Percentiles rank a stretch among this genome's conserved stretches.
Conservation (phyloP, 441 rosid species). For the Kokia cookei region DNA sequence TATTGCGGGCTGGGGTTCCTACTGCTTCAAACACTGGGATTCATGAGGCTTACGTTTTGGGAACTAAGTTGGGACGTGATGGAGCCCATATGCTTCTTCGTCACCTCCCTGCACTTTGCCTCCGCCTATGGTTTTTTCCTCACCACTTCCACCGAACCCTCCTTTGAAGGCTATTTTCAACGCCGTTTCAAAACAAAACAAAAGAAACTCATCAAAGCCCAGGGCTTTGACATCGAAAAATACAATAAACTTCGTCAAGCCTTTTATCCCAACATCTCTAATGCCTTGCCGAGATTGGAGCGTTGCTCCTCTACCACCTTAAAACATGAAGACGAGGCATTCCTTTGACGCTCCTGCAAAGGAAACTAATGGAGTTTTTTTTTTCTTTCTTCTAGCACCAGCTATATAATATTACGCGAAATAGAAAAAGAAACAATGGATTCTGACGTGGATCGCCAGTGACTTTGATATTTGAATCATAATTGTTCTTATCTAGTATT, state of each 20-base stretch:
- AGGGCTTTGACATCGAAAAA: conserved; percentile 28
- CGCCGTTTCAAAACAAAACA: conserved; percentile 44
- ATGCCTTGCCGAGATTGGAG: not conserved
- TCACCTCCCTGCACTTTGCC: conserved; percentile 42
- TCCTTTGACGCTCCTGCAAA: not conserved
- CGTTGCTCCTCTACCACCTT: not conserved
- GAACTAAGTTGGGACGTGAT: conserved; percentile 67
- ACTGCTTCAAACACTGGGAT: conserved; percentile 38
- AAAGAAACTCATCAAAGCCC: conserved; percentile 30
- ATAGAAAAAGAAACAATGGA: not conserved
- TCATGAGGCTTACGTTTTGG: conserved; percentile 72
- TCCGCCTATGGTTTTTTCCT: conserved; percentile 49
- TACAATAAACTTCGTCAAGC: conserved; percentile 29
- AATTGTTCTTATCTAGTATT: not conserved
- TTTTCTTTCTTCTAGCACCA: too few relatives aligned
- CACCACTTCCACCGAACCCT: conserved; percentile 51
- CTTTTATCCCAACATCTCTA: conserved; percentile 16
- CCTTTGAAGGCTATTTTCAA: conserved; percentile 48
- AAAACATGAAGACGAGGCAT: not conserved
- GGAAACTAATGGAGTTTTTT: not conserved
- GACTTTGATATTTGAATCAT: not conserved
- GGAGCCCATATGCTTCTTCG: conserved; percentile 69
- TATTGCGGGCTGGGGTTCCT: conserved; percentile 41
- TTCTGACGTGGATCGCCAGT: not conserved
- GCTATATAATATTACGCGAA: not conserved